phyloP scores from a whole-genome alignment of 2,329 filamentous ascomycete genomes.

The Purpureocillium takamizusanense region DNA sequence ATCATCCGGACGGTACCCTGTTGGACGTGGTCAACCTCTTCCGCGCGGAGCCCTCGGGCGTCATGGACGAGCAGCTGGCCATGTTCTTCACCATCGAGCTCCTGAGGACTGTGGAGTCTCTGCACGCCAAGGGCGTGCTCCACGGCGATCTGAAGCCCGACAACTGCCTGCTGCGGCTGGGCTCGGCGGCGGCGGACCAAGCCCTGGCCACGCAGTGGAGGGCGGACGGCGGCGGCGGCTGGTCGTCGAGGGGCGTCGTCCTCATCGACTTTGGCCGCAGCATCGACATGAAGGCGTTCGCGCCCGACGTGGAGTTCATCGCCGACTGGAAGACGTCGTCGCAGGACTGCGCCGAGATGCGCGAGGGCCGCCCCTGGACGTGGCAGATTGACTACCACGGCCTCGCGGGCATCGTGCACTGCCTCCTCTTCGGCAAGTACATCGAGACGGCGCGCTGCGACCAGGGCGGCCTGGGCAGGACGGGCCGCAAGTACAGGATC shows the following conservation, averaged over 20 bases:
- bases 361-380: conserved; percentile 89
- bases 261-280: conserved; percentile 93
- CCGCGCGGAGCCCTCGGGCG: conserved; percentile 58
- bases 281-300: conserved; percentile 87
- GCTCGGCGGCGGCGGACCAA: conserved; percentile 32
- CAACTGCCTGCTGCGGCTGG: conserved; percentile 85
- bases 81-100: conserved; percentile 97
- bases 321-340: conserved; percentile 89
- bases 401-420: conserved; percentile 79
- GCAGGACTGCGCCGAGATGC: conserved; percentile 91
- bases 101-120: conserved; percentile 76
- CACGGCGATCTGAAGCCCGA: conserved; percentile 95
- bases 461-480: conserved; percentile 45
- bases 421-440: conserved; percentile 87
- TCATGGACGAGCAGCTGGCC: conserved; percentile 82
- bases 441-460: conserved; percentile 66
- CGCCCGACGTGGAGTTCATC: conserved; percentile 66
- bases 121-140: conserved; percentile 71
- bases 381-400: conserved; percentile 97
- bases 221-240: conserved; percentile 66
- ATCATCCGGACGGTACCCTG: conserved; percentile 79
- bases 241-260: conserved; percentile 69
- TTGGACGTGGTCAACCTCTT: conserved; percentile 91
- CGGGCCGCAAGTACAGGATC: conserved; percentile 64
- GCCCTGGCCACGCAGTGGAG: conserved; percentile 57